phyloP scores from a whole-genome alignment of 257 asterid genomes.

The Buddleja alternifolia region DNA sequence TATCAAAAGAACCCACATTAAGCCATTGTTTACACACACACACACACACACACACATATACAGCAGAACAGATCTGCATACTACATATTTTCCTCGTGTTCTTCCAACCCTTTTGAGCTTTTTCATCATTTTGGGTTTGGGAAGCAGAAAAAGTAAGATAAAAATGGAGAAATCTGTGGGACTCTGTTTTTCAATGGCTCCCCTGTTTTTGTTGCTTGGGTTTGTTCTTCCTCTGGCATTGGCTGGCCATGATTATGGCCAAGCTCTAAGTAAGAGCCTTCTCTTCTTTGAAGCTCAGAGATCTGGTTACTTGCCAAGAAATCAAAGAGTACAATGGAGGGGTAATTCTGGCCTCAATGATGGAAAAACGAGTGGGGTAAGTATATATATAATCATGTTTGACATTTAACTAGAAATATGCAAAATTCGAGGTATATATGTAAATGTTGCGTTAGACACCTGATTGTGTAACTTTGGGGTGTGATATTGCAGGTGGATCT shows the following conservation, averaged over 20 bases:
- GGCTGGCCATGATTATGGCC: constrained; percentile 82
- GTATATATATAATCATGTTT: too few relatives aligned
- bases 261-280: constrained; percentile 78
- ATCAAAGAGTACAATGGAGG: constrained; percentile 89
- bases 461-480: background rate
- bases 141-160: background rate
- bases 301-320: constrained; percentile 84
- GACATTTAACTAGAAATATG: too few relatives aligned
- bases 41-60: constrained; percentile 4
- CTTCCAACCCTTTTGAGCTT: constrained; percentile 2
- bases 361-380: constrained; percentile 89
- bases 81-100: background rate
- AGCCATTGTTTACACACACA: background rate
- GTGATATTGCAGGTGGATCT: constrained; percentile 88
- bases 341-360: constrained; percentile 92
- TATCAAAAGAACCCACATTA: constrained; percentile 35
- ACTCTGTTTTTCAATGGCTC: constrained; percentile 53
- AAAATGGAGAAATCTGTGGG: constrained; percentile 52
- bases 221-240: constrained; percentile 54
- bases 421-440: too few relatives aligned
- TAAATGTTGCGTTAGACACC: constrained; percentile 12
- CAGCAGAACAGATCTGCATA: constrained; percentile 47
- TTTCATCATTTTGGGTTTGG: constrained; percentile 30
- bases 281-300: constrained; percentile 98
- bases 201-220: constrained; percentile 53